A percentile compares a stretch with the other conserved stretches of the same genome.
Evolutionary conservation across 2,329 filamentous ascomycete species (phyloP).

Genomic region (Fusarium temperatum): DNA sequence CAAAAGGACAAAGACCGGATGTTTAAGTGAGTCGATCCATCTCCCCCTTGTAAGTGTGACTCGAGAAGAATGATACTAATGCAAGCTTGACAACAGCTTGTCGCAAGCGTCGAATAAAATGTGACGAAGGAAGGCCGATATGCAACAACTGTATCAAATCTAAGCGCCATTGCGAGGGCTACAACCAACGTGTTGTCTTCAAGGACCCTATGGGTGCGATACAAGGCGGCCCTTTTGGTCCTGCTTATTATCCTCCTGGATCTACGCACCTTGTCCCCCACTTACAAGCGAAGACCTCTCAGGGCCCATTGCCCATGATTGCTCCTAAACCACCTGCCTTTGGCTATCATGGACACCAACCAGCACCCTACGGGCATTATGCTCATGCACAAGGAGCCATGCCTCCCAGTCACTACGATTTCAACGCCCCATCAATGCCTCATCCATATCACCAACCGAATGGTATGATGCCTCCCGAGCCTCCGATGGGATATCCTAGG

Average conservation of each 20-base stretch:
- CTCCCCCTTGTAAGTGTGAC: background rate
- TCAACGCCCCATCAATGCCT: constrained; percentile 23
- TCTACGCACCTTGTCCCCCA: constrained; percentile 44
- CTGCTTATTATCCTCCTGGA: constrained; percentile 53
- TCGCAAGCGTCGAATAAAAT: constrained; percentile 94
- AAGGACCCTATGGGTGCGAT: constrained; percentile 67
- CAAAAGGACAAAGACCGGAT: constrained; percentile 91
- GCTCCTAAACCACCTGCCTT: constrained; percentile 61
- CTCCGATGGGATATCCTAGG: constrained; percentile 19
- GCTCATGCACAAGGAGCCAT: constrained; percentile 22
- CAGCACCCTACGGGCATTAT: constrained; percentile 27
- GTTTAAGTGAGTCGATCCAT: constrained; percentile 73
- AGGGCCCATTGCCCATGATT: constrained; percentile 53
- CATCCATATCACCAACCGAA: constrained; percentile 26
- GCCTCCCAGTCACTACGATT: constrained; percentile 30
- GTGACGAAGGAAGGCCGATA: constrained; percentile 85
- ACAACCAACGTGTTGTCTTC: constrained; percentile 83
- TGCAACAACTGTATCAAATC: constrained; percentile 89
- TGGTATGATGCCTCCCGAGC: constrained; percentile 19
- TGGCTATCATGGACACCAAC: constrained; percentile 39
- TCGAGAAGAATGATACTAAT: constrained; percentile 27
- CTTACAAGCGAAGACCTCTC: constrained; percentile 50
- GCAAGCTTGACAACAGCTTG: constrained; percentile 69
- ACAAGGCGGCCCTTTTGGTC: constrained; percentile 57
- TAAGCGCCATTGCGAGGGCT: constrained; percentile 84